Evolutionary conservation across 768 basidiomycete species (phyloP).

Genomic region (Boletus vermiculosoides): DNA sequence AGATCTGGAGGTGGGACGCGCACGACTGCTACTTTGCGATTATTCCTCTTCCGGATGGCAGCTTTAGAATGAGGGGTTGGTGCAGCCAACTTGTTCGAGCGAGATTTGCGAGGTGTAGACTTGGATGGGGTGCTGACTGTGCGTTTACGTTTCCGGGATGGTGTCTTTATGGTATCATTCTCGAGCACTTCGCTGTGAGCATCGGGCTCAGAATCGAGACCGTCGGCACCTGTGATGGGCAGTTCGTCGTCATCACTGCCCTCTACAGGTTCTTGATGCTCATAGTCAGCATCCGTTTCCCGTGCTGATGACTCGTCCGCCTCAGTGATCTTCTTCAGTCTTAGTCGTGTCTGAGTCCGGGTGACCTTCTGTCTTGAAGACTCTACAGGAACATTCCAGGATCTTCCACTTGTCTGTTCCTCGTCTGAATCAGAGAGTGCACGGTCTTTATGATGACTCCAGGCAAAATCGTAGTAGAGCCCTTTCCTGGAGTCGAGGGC

Average conservation of each 20-base stretch:
- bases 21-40: slow-evolving; percentile 28
- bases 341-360: slow-evolving; percentile 21
- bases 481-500: slow-evolving; percentile 60
- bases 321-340: slow-evolving; percentile 22
- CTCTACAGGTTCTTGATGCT: slow-evolving; percentile 19
- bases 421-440: slow-evolving; percentile 34
- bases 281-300: slow-evolving; percentile 23
- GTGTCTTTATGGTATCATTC: slow-evolving; percentile 46
- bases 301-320: slow-evolving; percentile 20
- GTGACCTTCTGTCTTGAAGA: slow-evolving; percentile 5
- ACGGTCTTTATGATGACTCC: slow-evolving; percentile 47
- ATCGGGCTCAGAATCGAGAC: slow-evolving; percentile 29
- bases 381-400: slow-evolving; percentile 46
- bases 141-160: slow-evolving; percentile 53
- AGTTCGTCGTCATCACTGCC: slow-evolving; percentile 24
- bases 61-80: slow-evolving; percentile 80
- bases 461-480: slow-evolving; percentile 60
- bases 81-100: slow-evolving; percentile 45
- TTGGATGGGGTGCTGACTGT: slow-evolving; percentile 28
- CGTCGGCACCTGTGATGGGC: slow-evolving; percentile 12
- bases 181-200: slow-evolving; percentile 25
- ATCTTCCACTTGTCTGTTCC: slow-evolving; percentile 37
- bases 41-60: slow-evolving; percentile 48
- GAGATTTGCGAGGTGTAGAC: slow-evolving; percentile 36
- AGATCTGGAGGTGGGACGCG: slow-evolving; percentile 37